phyloP scores from a whole-genome alignment of 1,284 basidiomycete species.

The Ganoderma multipileum region DNA sequence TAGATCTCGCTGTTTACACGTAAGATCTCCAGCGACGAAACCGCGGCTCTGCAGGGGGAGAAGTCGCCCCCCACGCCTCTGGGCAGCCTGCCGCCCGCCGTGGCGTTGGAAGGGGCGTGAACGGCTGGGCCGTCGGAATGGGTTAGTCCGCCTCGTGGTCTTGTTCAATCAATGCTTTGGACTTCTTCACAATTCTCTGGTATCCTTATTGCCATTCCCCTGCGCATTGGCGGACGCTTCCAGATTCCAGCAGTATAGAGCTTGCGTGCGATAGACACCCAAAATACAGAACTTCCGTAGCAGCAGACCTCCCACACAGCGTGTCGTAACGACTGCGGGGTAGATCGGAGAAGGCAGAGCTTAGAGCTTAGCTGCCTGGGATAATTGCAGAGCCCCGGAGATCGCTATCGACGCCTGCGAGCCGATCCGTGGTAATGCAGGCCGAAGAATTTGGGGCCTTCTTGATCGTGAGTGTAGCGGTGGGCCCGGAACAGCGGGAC shows the following conservation, averaged over 20 bases:
- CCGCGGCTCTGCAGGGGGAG: constrained; percentile 23
- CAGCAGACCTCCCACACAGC: not conserved
- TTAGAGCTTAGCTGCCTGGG: constrained; percentile 12
- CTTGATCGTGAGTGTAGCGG: constrained; percentile 2
- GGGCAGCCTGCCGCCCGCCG: not conserved
- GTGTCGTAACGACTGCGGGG: constrained; percentile 1
- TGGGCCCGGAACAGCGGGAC: constrained; percentile 6
- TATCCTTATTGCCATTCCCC: constrained; percentile 31
- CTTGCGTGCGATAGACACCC: constrained; percentile 24
- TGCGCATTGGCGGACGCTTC: constrained; percentile 14
- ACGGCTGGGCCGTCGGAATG: constrained; percentile 22
- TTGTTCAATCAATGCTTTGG: constrained; percentile 15
- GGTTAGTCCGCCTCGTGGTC: constrained; percentile 32
- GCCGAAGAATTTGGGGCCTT: not conserved
- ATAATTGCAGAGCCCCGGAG: constrained; percentile 14
- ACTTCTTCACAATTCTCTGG: constrained; percentile 18
- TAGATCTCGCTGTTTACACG: constrained; percentile 41
- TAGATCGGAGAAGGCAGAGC: constrained; percentile 11
- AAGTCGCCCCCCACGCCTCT: constrained; percentile 19
- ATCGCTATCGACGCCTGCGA: constrained; percentile 21
- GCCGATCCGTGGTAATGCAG: constrained; percentile 20
- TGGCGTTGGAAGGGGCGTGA: constrained; percentile 30
- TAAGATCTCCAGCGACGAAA: constrained; percentile 32
- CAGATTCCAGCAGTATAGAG: constrained; percentile 20
- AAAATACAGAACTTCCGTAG: not conserved